A percentile compares a stretch with the other conserved stretches of the same genome.
Evolutionary conservation across 208 protist species (phyloP).

Genomic region (Leishmania tropica): DNA sequence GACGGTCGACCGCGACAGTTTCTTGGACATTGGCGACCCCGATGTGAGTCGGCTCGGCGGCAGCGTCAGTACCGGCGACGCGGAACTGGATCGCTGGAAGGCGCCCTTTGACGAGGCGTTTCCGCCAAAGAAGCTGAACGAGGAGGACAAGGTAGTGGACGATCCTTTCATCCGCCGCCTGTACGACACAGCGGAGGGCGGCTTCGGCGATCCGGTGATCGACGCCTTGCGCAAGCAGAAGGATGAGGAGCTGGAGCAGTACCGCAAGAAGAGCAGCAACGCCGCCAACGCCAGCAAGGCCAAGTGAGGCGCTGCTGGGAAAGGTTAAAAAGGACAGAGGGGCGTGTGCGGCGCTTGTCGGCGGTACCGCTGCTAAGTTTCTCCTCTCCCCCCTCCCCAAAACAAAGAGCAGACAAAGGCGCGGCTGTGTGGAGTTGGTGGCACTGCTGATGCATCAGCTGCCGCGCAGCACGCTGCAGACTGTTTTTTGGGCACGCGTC

Average conservation of each 20-base stretch:
- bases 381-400: background rate
- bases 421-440: background rate
- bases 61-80: constrained; percentile 59
- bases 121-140: constrained; percentile 43
- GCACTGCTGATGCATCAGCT: background rate
- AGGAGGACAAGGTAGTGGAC: constrained; percentile 44
- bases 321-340: background rate
- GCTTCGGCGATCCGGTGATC: constrained; percentile 79
- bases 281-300: constrained; percentile 9
- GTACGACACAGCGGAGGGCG: constrained; percentile 67
- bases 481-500: background rate
- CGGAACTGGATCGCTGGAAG: constrained; percentile 85
- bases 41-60: constrained; percentile 29
- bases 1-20: constrained; percentile 79
- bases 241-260: constrained; percentile 90
- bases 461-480: background rate
- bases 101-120: constrained; percentile 76
- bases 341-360: background rate
- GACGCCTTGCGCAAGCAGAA: constrained; percentile 86
- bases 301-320: background rate
- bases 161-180: constrained; percentile 68
- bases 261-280: constrained; percentile 47
- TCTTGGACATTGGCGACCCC: constrained; percentile 83
- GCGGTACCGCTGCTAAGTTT: background rate
- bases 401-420: background rate